Percentiles rank a stretch among this genome's conserved stretches.
Conservation (phyloP, 108 stramenopile genomes). For the Pseudonitzschia pungens region DNA sequence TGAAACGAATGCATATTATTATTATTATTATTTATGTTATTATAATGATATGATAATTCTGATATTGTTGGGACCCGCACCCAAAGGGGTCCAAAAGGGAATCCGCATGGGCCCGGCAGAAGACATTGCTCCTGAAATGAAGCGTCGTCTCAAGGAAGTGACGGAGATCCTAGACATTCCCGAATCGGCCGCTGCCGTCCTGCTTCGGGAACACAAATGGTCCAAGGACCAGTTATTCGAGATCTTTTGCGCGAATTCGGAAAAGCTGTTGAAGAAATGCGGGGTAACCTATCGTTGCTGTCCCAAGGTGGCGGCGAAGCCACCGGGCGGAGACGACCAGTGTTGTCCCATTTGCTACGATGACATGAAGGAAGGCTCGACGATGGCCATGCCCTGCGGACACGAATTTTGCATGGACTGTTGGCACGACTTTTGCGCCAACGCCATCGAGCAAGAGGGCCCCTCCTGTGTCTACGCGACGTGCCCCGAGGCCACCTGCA, state of each 20-base stretch:
- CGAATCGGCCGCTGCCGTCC: constrained; percentile 69
- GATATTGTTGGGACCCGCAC: too few species aligned
- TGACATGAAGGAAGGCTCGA: constrained; percentile 53
- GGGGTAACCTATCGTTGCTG: constrained; percentile 67
- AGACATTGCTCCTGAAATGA: constrained; percentile 74
- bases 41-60: too few species aligned
- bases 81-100: constrained; percentile 20
- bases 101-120: constrained; percentile 73
- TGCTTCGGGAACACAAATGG: constrained; percentile 91
- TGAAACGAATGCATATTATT: too few species aligned
- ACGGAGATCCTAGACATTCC: constrained; percentile 84
- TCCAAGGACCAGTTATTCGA: constrained; percentile 91
- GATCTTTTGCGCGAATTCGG: constrained; percentile 70
- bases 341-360: constrained; percentile 91
- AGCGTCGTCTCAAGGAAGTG: constrained; percentile 65
- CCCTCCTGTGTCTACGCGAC: constrained; percentile 77
- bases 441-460: constrained; percentile 79
- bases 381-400: constrained; percentile 89
- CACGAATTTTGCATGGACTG: constrained; percentile 95
- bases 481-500: constrained; percentile 91
- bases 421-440: constrained; percentile 87
- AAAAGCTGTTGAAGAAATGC: constrained; percentile 61
- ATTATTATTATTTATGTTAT: too few species aligned
- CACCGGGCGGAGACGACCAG: constrained; percentile 13
- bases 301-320: constrained; percentile 9